phyloP scores from a whole-genome alignment of 2,329 filamentous ascomycete species.

The Aaosphaeria arxii region DNA sequence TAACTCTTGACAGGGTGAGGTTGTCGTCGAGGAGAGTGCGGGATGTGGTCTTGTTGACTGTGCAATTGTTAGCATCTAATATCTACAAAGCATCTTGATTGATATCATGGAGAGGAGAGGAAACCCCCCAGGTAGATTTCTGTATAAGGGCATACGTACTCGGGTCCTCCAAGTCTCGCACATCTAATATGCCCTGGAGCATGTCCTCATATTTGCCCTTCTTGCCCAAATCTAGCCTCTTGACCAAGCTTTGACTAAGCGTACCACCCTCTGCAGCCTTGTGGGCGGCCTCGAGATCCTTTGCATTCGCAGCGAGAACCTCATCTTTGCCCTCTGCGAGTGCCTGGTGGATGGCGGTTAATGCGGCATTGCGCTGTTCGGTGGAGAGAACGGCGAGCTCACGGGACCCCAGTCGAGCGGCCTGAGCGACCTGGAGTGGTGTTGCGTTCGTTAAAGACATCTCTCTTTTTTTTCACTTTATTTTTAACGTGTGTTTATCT shows the following conservation, averaged over 20 bases:
- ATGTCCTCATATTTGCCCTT: conserved; percentile 96
- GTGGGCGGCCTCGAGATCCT: conserved; percentile 73
- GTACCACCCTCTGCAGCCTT: conserved; percentile 71
- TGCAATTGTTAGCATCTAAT: conserved; percentile 2
- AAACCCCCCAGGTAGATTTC: background rate
- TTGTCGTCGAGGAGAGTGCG: conserved; percentile 84
- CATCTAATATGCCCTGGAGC: conserved; percentile 90
- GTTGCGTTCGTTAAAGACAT: conserved; percentile 92
- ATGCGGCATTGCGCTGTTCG: conserved; percentile 74
- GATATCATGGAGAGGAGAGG: background rate
- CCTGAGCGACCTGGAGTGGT: conserved; percentile 71
- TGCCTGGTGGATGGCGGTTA: conserved; percentile 79
- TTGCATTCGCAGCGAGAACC: conserved; percentile 83
- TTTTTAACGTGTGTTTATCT: too few relatives aligned
- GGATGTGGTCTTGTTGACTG: conserved; percentile 80
- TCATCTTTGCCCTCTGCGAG: conserved; percentile 65
- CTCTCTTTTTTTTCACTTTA: too few relatives aligned
- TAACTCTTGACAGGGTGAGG: conserved; percentile 80
- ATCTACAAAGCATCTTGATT: background rate
- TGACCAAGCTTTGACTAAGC: conserved; percentile 78
- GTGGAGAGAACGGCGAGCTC: conserved; percentile 76
- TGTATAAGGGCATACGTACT: conserved; percentile 53
- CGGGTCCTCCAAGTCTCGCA: conserved; percentile 79
- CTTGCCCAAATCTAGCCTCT: conserved; percentile 80
- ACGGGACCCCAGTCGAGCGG: conserved; percentile 79